A percentile compares a stretch with the other conserved stretches of the same genome.
These are phyloP conservation scores for Luzula sylvatica DNA, from an alignment of 176 grass and related monocot species.

Conservation along the genomic window DNA sequence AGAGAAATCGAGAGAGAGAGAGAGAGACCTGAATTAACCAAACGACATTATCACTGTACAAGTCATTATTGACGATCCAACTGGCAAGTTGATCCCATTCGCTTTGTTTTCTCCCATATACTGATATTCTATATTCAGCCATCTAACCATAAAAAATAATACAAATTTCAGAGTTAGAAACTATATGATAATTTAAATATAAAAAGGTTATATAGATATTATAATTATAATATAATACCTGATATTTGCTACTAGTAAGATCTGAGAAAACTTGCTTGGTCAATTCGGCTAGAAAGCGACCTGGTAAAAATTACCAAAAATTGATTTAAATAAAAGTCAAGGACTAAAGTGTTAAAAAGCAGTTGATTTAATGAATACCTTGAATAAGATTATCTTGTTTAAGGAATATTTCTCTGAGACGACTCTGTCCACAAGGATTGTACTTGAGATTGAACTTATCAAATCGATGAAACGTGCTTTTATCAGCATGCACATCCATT, in stretches of 20 bases:
- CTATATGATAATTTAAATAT: too few relatives aligned
- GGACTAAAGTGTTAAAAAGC: conserved; percentile 11
- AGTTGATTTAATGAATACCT: conserved; percentile 41
- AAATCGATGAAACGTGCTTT: conserved; percentile 99
- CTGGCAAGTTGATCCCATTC: conserved; percentile 97
- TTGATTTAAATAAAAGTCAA: conserved; percentile 14
- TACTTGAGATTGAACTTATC: conserved; percentile 99
- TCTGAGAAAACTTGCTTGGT: conserved; percentile 93
- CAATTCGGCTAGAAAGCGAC: conserved; percentile 88
- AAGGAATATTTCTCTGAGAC: conserved; percentile 91
- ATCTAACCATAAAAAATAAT: conserved; percentile 52
- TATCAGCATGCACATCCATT: conserved; percentile 97
- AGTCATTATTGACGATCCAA: conserved; percentile 99
- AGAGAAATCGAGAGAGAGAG: neutral
- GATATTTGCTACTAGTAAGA: conserved; percentile 93
- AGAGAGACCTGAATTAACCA: conserved; percentile 84
- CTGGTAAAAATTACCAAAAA: conserved; percentile 32
- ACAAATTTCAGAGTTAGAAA: conserved; percentile 4
- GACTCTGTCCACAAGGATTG: conserved; percentile 97
- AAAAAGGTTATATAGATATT: too few relatives aligned
- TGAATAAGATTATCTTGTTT: conserved; percentile 99
- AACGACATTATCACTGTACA: conserved; percentile 87
- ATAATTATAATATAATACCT: too few relatives aligned
- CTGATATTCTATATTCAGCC: conserved; percentile 98
- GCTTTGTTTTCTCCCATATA: conserved; percentile 99